Conservation (phyloP, 164 flowering plant genomes). For the grape (Vitis vinifera) region DNA sequence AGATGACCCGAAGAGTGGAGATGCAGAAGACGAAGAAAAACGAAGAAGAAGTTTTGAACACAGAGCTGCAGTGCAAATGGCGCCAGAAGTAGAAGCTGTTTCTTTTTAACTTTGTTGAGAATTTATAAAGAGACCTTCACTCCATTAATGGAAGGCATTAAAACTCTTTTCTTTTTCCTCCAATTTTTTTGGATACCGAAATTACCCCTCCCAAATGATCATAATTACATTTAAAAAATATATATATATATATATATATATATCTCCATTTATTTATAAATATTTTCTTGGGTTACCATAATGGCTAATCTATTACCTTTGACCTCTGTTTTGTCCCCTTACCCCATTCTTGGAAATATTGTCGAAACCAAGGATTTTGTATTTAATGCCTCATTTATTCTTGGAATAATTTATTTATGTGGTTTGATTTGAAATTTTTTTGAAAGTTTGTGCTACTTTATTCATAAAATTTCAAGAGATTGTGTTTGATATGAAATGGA, state of each 20-base stretch:
- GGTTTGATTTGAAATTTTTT: too few relatives aligned
- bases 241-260: too few relatives aligned
- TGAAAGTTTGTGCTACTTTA: too few relatives aligned
- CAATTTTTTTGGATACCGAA: slow-evolving; percentile 5
- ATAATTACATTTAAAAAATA: too few relatives aligned
- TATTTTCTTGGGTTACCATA: too few relatives aligned
- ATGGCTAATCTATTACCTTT: neutral
- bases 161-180: slow-evolving; percentile 14
- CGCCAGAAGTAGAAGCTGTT: slow-evolving; percentile 42
- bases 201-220: slow-evolving; percentile 18
- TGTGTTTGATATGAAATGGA: too few relatives aligned
- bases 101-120: slow-evolving; percentile 9
- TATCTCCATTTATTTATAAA: too few relatives aligned
- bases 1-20: slow-evolving; percentile 1
- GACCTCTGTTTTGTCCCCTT: neutral
- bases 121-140: slow-evolving; percentile 17
- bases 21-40: neutral
- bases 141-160: slow-evolving; percentile 35
- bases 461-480: too few relatives aligned
- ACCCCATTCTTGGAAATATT: too few relatives aligned
- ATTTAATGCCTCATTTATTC: too few relatives aligned
- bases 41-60: slow-evolving; percentile 23
- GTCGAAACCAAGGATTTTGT: too few relatives aligned
- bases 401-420: too few relatives aligned
- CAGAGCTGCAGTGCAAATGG: slow-evolving; percentile 34